Evolutionary conservation across 2,329 filamentous ascomycete species (phyloP).

Genomic region (Tolypocladium tropicale): DNA sequence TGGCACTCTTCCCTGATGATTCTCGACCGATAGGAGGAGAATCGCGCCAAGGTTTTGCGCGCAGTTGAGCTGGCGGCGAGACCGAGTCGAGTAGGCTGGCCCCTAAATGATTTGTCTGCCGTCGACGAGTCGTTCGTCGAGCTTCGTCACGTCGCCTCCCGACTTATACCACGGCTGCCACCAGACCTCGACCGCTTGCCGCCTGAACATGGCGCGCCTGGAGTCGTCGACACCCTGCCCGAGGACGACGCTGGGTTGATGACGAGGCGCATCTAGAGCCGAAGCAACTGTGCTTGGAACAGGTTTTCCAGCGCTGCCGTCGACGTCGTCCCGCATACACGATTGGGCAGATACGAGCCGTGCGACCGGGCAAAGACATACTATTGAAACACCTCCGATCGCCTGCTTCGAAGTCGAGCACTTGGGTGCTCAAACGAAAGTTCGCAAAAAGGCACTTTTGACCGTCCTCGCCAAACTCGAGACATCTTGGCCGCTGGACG

Average conservation of each 20-base stretch:
- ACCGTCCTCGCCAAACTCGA: neutral
- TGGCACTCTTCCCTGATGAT: neutral
- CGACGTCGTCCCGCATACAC: neutral
- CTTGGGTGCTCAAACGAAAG: neutral
- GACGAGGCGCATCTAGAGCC: neutral
- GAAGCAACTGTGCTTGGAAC: neutral
- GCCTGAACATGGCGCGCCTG: neutral
- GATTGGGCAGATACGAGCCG: neutral
- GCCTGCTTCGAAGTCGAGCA: neutral
- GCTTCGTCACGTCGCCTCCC: neutral
- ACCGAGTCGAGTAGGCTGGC: neutral
- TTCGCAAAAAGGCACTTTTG: neutral
- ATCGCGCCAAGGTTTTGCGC: neutral
- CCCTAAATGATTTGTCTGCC: neutral
- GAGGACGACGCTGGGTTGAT: neutral
- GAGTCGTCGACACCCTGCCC: neutral
- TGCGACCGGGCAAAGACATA: neutral
- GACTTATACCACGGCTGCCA: neutral
- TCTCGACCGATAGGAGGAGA: neutral
- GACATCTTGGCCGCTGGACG: neutral
- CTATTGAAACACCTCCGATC: neutral
- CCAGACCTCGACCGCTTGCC: neutral
- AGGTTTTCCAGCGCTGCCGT: neutral
- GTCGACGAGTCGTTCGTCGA: neutral
- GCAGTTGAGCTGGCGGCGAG: neutral